Conservation (phyloP, 2,329 filamentous ascomycete genomes). For the Sarocladiaceae sp. region DNA sequence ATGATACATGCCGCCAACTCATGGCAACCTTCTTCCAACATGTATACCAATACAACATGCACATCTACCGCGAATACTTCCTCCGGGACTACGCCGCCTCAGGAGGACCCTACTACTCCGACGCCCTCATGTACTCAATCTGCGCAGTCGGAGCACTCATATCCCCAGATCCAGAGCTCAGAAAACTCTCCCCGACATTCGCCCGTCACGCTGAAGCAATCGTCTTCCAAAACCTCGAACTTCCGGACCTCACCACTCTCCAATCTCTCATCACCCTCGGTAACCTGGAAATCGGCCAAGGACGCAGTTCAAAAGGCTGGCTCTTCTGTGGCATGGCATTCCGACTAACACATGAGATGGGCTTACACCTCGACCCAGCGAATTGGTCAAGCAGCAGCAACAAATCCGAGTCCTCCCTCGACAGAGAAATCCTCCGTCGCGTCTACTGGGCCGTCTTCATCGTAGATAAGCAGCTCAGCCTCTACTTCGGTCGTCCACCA, state of each 20-base stretch:
- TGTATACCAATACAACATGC: constrained; percentile 45
- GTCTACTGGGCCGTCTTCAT: constrained; percentile 49
- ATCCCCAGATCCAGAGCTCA: constrained; percentile 29
- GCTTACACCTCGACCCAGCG: constrained; percentile 45
- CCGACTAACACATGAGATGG: constrained; percentile 47
- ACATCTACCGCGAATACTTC: constrained; percentile 47
- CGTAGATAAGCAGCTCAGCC: constrained; percentile 45
- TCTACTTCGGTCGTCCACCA: constrained; percentile 47
- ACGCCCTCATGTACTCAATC: constrained; percentile 43
- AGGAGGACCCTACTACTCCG: constrained; percentile 43
- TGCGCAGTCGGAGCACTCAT: constrained; percentile 45
- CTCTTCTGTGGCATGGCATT: constrained; percentile 49
- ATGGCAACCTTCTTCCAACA: constrained; percentile 45
- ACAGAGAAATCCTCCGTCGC: constrained; percentile 43
- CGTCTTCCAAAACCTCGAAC: constrained; percentile 39
- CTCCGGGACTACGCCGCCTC: constrained; percentile 44
- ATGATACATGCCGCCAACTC: constrained; percentile 37
- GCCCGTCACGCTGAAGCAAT: constrained; percentile 39
- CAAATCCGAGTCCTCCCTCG: constrained; percentile 15
- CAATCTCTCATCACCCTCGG: constrained; percentile 41
- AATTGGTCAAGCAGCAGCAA: constrained; percentile 35
- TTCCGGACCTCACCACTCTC: constrained; percentile 41
- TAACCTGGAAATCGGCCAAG: constrained; percentile 42
- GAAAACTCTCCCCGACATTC: constrained; percentile 37
- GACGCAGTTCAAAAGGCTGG: constrained; percentile 46